Percentiles rank a stretch among this genome's conserved stretches.
phyloP scores from a whole-genome alignment of 2,329 filamentous ascomycete species.

The Sporothrix pallida region DNA sequence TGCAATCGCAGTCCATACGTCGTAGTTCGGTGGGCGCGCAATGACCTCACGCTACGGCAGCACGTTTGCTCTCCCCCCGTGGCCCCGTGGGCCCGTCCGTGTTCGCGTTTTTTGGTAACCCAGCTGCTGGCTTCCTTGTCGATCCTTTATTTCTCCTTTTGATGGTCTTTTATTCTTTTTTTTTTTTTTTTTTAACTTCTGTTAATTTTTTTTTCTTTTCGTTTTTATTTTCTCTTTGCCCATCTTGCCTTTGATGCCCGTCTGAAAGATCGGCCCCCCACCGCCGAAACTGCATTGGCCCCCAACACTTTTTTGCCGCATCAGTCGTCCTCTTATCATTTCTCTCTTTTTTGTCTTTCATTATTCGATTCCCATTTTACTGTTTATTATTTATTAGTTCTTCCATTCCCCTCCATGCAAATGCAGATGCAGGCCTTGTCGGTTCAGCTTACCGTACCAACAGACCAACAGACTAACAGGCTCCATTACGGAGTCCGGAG shows the following conservation, averaged over 20 bases:
- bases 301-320: constrained; percentile 9
- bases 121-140: background rate
- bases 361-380: background rate
- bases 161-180: background rate
- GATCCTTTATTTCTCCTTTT: background rate
- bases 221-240: background rate
- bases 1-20: background rate
- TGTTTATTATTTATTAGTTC: background rate
- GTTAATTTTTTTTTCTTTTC: background rate
- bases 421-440: background rate
- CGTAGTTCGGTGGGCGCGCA: background rate
- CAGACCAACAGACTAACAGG: background rate
- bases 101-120: constrained; percentile 3
- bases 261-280: background rate
- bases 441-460: background rate
- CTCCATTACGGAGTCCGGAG: background rate
- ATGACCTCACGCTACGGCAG: constrained; percentile 28
- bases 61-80: background rate
- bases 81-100: background rate
- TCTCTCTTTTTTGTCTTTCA: background rate
- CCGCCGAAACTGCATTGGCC: constrained; percentile 15
- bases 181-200: background rate
- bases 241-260: background rate
- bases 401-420: background rate
- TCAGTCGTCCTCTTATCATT: background rate